These are phyloP conservation scores for Austroboletus novae-zelandiae DNA, from an alignment of 1,284 basidiomycete species.

Conservation along the genomic window DNA sequence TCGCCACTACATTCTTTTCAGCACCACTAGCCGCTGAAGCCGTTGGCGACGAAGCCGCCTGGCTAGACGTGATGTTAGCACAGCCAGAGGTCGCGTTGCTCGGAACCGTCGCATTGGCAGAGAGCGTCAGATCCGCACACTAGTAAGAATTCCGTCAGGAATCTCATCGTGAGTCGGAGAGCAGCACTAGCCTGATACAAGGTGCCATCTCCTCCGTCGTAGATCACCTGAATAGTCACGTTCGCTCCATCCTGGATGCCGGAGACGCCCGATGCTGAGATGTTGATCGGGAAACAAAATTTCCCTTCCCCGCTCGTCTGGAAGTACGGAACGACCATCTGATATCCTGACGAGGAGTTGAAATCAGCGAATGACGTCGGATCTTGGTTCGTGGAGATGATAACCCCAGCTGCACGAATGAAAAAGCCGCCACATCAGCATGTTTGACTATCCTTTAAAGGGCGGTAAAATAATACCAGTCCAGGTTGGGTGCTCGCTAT, in stretches of 20 bases:
- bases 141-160: slow-evolving; percentile 1
- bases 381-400: slow-evolving; percentile 43
- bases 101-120: slow-evolving; percentile 26
- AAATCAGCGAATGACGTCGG: slow-evolving; percentile 57
- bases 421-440: background rate
- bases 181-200: slow-evolving; percentile 47
- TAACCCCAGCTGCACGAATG: slow-evolving; percentile 35
- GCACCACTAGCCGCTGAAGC: background rate
- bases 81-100: slow-evolving; percentile 24
- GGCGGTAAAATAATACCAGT: slow-evolving; percentile 31
- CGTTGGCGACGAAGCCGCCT: slow-evolving; percentile 1
- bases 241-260: slow-evolving; percentile 48
- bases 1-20: slow-evolving; percentile 12
- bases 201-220: slow-evolving; percentile 49
- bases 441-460: background rate
- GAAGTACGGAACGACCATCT: slow-evolving; percentile 41
- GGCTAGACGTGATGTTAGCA: slow-evolving; percentile 17
- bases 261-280: slow-evolving; percentile 42
- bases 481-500: slow-evolving; percentile 40
- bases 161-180: background rate
- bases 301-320: slow-evolving; percentile 45
- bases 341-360: slow-evolving; percentile 37
- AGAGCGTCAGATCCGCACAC: slow-evolving; percentile 33
- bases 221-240: slow-evolving; percentile 48
- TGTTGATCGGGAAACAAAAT: slow-evolving; percentile 53